Evolutionary conservation across 1,284 basidiomycete species (phyloP).

Genomic region (Moesziomyces parantarcticus): DNA sequence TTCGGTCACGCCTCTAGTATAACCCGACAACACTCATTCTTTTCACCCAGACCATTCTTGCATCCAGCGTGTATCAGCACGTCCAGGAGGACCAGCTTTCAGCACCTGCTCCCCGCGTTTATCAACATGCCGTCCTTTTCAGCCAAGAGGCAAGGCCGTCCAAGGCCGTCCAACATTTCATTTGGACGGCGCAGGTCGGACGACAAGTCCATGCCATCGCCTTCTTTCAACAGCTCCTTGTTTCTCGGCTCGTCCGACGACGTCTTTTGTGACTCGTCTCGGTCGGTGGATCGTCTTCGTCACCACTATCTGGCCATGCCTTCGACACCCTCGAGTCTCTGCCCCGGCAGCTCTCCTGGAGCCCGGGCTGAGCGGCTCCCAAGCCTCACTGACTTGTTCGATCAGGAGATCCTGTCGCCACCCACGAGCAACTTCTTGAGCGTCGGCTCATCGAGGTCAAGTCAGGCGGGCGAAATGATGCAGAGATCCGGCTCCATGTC

Average conservation of each 20-base stretch:
- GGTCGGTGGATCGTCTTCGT: conserved; percentile 29
- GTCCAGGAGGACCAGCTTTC: no score
- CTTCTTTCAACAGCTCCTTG: conserved; percentile 52
- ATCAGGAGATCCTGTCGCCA: conserved; percentile 39
- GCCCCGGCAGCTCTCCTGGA: conserved; percentile 18
- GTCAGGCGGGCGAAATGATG: conserved; percentile 14
- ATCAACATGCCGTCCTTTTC: conserved; percentile 33
- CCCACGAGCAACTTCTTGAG: conserved; percentile 15
- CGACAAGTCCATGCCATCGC: conserved; percentile 44
- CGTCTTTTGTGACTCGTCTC: conserved; percentile 36
- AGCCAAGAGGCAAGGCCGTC: conserved; percentile 34
- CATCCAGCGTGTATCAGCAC: no score
- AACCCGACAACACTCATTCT: no score
- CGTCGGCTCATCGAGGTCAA: conserved; percentile 11
- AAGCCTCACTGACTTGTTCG: conserved; percentile 34
- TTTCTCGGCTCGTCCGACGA: conserved; percentile 34
- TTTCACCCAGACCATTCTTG: no score
- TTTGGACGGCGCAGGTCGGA: conserved; percentile 27
- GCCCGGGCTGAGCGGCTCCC: conserved; percentile 29
- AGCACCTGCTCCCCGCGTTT: neutral
- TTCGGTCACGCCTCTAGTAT: no score
- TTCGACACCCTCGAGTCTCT: conserved; percentile 27
- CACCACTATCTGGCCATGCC: conserved; percentile 34
- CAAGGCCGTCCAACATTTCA: conserved; percentile 29
- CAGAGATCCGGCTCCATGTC: conserved; percentile 25